Evolutionary conservation across 2,329 filamentous ascomycete species (phyloP).

Genomic region (Trichophaea hybrida): DNA sequence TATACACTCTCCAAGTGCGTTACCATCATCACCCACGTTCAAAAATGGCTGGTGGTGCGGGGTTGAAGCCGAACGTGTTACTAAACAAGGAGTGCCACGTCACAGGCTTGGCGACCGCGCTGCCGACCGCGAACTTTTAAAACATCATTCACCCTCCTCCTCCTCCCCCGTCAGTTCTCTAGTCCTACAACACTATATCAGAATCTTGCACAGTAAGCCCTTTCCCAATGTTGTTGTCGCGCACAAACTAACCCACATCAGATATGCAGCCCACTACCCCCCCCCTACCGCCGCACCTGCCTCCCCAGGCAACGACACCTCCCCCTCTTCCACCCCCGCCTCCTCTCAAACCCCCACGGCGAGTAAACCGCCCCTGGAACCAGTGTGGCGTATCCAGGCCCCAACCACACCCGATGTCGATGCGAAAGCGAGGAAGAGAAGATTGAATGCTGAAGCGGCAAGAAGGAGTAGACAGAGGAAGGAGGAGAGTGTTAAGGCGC

Average conservation of each 20-base stretch:
- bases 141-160: neutral
- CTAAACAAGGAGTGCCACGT: neutral
- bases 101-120: neutral
- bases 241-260: neutral
- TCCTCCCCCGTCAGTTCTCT: neutral
- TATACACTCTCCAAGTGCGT: too few relatives aligned
- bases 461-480: neutral
- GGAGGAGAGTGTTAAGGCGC: neutral
- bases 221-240: neutral
- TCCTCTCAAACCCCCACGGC: neutral
- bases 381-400: neutral
- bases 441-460: neutral
- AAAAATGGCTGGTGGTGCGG: too few relatives aligned
- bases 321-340: neutral
- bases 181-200: neutral
- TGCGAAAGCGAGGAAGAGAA: neutral
- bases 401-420: neutral
- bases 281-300: neutral
- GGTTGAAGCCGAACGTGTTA: too few relatives aligned
- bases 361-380: neutral
- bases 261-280: neutral
- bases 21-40: too few relatives aligned
- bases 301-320: too few relatives aligned
- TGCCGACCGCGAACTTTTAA: neutral
- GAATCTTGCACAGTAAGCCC: neutral